Evolutionary conservation across 129 eudicot species (phyloP), one percentile per base, ranked within the genome.

Genomic region (Chrysanthemum makinoi): DNA sequence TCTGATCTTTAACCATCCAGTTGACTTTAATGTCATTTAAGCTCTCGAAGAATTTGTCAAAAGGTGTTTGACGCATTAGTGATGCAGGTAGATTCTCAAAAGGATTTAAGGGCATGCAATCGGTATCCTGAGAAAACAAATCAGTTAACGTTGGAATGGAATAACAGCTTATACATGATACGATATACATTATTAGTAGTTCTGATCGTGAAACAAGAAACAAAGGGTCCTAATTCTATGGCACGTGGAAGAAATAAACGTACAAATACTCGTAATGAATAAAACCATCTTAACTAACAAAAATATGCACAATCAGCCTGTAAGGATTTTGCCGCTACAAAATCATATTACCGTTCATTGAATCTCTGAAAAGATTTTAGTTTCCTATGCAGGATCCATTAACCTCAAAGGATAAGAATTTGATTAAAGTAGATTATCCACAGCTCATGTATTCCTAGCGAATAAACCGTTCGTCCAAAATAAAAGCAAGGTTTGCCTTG

Each of bases 31-130:
- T 66, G 77, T 89, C 89, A 75, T 80, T 80, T 68, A 89, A 76
- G 76, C 73, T 83, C 77, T 89, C 84, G 65, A 72, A 74, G 69
- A 82, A 82, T 69, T 82, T 93, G 69, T 86, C 89, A 80, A 75
- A 75, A 60, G 81, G 54, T 58, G 76, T 68, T 63, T 65, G 88
- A 44, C 80, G 83, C 75, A 80, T 80, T 72, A 84, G 77, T 35
- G 86, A 85, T 65, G 88, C 80, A 49, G 99, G 99, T 82, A 94
- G 77, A 78, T 87, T 87, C 80, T 94, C 99, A 15, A 76, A 68
- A 22, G 97, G 91, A 84, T 90, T 82, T 55, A 80, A 73, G 35
- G 99, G 97, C 99, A 90, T 94, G 82, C 99, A 94, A 80, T 94
- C 91, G 54, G 88, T 82, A 75, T 94, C 99, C 99, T 94, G 94